Base-by-base conservation (phyloP, 306 rosid species). In the Bauhinia variegata region DNA sequence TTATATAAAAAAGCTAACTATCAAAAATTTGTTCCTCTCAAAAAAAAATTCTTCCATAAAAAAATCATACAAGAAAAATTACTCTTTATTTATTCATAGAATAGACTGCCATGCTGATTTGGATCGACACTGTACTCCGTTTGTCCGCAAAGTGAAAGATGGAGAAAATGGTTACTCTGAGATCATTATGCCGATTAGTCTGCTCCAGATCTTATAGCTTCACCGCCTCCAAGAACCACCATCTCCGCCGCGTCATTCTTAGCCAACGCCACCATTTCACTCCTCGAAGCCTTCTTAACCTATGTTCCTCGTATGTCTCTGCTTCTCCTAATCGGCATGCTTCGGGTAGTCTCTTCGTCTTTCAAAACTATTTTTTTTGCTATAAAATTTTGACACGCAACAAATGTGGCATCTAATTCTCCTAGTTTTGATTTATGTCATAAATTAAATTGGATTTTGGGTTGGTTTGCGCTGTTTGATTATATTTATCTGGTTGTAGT, bases 181-280 rank as follows among this genome's bases (percentile, higher is more conserved):
- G 97, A 82, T 80, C 97, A 58, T 42, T 90, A 0, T 77, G 44
- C 79, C 90, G 95, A 34, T 86, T 91, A 23, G 39, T 86, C 34
- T 60, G 74, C 72, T 79, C 69, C 87, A 75, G 88, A 90, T 90
- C 99, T 69, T 63, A 54, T 13, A 56, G 65, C 13, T 14, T 75
- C 51, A 57, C 85, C 0, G 56, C 87, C 4, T 36, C 71, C 73
- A 54, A 60, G 48, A 77, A 30, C 60, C 72, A 52, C 16, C 57
- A 64, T 2, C 65, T 67, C 33, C 60, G 61, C 39, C 68, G 31
- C 54, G 42, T 41, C 16, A 60, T 47, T 6, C 54, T 50, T 62
- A 60, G n/a, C 57, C 49, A 0, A 30, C 80, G 51, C 68, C 60
- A 60, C 13, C 33, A 42, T 75, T 38, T 16, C 70, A 69, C 70